A percentile compares a stretch with the other conserved stretches of the same genome.
phyloP scores from a whole-genome alignment of 257 asterid genomes.

The Thymus quinquecostatus region DNA sequence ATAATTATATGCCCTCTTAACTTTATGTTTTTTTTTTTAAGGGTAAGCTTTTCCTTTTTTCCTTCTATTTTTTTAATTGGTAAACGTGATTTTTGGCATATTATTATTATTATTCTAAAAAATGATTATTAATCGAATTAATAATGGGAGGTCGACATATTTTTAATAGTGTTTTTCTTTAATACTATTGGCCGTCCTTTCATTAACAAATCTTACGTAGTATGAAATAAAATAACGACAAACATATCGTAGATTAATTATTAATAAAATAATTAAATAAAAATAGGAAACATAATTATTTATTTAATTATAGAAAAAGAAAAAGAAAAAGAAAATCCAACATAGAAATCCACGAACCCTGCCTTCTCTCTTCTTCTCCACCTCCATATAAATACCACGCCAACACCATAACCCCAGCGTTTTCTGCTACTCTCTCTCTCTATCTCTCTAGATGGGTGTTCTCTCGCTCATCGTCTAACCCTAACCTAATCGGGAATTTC shows the following conservation, averaged over 20 bases:
- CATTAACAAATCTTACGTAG: neutral
- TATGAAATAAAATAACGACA: neutral
- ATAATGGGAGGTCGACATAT: neutral
- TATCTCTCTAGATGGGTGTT: neutral
- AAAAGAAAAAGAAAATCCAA: neutral
- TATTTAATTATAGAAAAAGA: neutral
- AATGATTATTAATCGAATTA: neutral
- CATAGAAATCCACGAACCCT: conserved; percentile 22
- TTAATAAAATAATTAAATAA: neutral
- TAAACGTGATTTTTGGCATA: no score
- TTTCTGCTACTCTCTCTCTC: conserved; percentile 11
- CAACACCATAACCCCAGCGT: conserved; percentile 16
- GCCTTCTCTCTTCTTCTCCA: conserved; percentile 11
- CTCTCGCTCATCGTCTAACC: neutral
- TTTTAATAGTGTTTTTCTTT: no score
- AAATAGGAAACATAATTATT: no score
- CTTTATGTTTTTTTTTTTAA: no score
- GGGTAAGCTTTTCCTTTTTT: neutral
- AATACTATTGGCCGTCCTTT: neutral
- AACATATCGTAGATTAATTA: neutral
- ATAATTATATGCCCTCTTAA: neutral
- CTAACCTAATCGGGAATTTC: conserved; percentile 1
- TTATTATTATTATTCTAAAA: no score
- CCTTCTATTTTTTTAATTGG: no score
- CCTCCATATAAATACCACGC: conserved; percentile 35